Evolutionary conservation across 352 stramenopile genomes (phyloP), one percentile per base, ranked within the genome.

Genomic region (Phytopythium vexans): DNA sequence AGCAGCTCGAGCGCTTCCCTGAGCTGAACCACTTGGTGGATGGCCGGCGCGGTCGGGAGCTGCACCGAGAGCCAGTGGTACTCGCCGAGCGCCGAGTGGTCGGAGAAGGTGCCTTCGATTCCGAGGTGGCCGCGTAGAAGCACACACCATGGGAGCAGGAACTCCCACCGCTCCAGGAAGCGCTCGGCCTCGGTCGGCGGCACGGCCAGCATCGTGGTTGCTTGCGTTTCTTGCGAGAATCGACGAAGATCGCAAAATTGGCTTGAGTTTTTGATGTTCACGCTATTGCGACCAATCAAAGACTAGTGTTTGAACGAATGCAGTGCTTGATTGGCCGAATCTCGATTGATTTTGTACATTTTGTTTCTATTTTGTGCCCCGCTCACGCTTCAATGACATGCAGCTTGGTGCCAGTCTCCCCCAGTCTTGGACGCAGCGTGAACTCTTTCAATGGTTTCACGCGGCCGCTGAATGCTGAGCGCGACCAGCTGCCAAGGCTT

Each of bases 1-100:
- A 78, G 52, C n/a, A 78, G 52, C 51, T 78, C 62, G 37, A 75
- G 54, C 15, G 58, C 69, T 45, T 78, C 69, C 15, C 66, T 50
- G 16, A 69, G 11, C 45, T 55, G 31, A 5, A 56, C 48, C 42
- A 69, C 54, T 3, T 43, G n/a, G 9, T 36, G 15, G 14, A 21
- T 10, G 1, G 47, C 21, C n/a, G 63, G 35, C 5, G 64, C 60
- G 36, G 52, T 44, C 9, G 60, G 52, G 41, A 54, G 41, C 12
- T 60, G 64, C 36, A 72, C 52, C 9, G 52, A 54, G 15, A 72
- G 35, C 49, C 57, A 66, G 48, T 51, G 62, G 27, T 60, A 68
- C 41, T 64, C 63, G 38, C 64, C 53, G 11, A 68, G 42, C 15
- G 63, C 54, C n/a, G 49, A 69, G 16, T 57, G 42, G 33, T 68